These are phyloP conservation scores for Intubia oerlemansii DNA, from an alignment of 2,329 filamentous ascomycete species.

Conservation along the genomic window DNA sequence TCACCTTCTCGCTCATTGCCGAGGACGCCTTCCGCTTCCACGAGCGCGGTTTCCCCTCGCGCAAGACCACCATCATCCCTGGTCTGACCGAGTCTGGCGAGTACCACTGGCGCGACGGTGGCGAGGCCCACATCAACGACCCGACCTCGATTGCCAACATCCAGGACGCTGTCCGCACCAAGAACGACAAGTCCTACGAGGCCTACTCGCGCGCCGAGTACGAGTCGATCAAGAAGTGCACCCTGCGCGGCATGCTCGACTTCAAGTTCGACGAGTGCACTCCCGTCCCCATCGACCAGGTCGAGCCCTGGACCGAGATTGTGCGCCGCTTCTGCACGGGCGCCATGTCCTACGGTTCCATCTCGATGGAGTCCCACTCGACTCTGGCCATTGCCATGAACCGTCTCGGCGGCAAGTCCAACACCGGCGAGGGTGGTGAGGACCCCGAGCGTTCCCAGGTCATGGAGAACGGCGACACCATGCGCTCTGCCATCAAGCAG, in stretches of 20 bases:
- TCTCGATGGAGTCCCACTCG: slow-evolving; percentile 96
- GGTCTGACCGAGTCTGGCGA: slow-evolving; percentile 84
- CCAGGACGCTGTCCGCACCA: slow-evolving; percentile 85
- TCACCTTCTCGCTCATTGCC: slow-evolving; percentile 83
- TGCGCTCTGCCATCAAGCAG: slow-evolving; percentile 97
- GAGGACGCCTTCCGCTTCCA: slow-evolving; percentile 90
- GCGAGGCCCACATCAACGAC: slow-evolving; percentile 88
- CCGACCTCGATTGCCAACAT: slow-evolving; percentile 90
- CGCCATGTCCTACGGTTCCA: slow-evolving; percentile 96
- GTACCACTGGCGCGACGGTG: slow-evolving; percentile 96
- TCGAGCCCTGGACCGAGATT: slow-evolving; percentile 96
- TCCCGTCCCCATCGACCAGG: slow-evolving; percentile 83
- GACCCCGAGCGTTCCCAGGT: slow-evolving; percentile 76
- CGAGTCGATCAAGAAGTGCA: slow-evolving; percentile 92
- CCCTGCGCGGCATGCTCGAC: slow-evolving; percentile 78
- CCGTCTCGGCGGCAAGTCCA: slow-evolving; percentile 85
- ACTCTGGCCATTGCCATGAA: slow-evolving; percentile 95
- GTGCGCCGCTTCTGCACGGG: slow-evolving; percentile 91
- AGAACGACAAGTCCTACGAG: slow-evolving; percentile 98
- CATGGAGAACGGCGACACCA: slow-evolving; percentile 82
- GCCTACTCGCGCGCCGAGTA: slow-evolving; percentile 86
- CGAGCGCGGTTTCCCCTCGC: slow-evolving; percentile 75
- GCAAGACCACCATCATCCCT: slow-evolving; percentile 52
- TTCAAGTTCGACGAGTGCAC: slow-evolving; percentile 82
- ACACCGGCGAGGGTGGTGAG: slow-evolving; percentile 94